Evolutionary conservation across 2,329 filamentous ascomycete species (phyloP).

Genomic region (Periconia digitata): DNA sequence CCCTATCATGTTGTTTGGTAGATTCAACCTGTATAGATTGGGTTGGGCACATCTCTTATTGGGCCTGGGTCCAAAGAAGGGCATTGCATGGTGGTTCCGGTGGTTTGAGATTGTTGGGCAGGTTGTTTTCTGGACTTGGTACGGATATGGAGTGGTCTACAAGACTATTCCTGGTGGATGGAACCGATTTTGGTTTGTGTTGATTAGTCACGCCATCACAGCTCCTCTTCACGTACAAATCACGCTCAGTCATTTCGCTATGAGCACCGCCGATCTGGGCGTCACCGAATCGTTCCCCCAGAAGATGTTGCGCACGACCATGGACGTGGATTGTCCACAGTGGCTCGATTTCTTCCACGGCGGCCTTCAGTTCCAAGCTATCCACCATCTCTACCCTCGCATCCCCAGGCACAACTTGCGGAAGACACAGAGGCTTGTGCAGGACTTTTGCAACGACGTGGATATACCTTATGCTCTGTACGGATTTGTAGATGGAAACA

Average conservation of each 20-base stretch:
- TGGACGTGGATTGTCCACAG: conserved; percentile 71
- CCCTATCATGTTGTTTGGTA: conserved; percentile 65
- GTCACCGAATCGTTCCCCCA: conserved; percentile 68
- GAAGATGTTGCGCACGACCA: conserved; percentile 70
- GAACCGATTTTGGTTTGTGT: conserved; percentile 61
- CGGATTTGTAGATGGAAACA: conserved; percentile 65
- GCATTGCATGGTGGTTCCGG: conserved; percentile 67
- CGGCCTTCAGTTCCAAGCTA: conserved; percentile 71
- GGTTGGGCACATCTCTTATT: conserved; percentile 67
- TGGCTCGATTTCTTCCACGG: conserved; percentile 75
- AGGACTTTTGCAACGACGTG: conserved; percentile 66
- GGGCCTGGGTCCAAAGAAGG: conserved; percentile 57
- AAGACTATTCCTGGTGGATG: conserved; percentile 60
- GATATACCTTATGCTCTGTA: conserved; percentile 64
- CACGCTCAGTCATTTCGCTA: conserved; percentile 72
- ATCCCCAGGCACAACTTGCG: conserved; percentile 70
- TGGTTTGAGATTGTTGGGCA: conserved; percentile 67
- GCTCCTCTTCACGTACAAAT: conserved; percentile 73
- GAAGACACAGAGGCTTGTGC: conserved; percentile 60
- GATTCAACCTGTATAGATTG: conserved; percentile 72
- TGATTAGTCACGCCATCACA: conserved; percentile 66
- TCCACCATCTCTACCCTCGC: conserved; percentile 70
- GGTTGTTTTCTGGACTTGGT: conserved; percentile 67
- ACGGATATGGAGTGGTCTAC: conserved; percentile 67
- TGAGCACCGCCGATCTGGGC: conserved; percentile 67